phyloP scores from a whole-genome alignment of 306 rosid genomes.

The Quercus dentata region DNA sequence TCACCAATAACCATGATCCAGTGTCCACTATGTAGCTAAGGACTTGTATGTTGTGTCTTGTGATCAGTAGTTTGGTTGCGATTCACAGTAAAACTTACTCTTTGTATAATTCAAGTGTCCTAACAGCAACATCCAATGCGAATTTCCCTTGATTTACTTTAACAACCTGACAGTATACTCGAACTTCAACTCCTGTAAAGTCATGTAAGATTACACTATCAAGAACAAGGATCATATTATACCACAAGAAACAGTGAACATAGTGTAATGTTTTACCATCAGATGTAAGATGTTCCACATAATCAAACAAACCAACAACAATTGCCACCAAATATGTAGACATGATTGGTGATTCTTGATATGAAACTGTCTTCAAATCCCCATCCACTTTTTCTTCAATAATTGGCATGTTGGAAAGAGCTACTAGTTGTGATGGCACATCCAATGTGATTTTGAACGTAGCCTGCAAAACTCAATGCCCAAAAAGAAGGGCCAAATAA shows the following conservation, averaged over 20 bases:
- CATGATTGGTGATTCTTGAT: slow-evolving; percentile 82
- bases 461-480: slow-evolving; percentile 49
- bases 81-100: slow-evolving; percentile 50
- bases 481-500: neutral
- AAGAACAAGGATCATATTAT: neutral
- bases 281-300: slow-evolving; percentile 76
- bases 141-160: slow-evolving; percentile 83
- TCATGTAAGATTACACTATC: slow-evolving; percentile 46
- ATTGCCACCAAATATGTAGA: slow-evolving; percentile 91
- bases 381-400: slow-evolving; percentile 58
- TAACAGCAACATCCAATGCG: slow-evolving; percentile 81
- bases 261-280: slow-evolving; percentile 55
- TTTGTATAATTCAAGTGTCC: slow-evolving; percentile 66
- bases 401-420: slow-evolving; percentile 93
- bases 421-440: slow-evolving; percentile 68
- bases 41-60: slow-evolving; percentile 4
- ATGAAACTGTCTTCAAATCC: slow-evolving; percentile 60
- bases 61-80: neutral
- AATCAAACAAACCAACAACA: slow-evolving; percentile 89
- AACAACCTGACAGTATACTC: slow-evolving; percentile 89
- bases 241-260: slow-evolving; percentile 2
- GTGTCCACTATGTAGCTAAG: neutral
- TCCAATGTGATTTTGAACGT: slow-evolving; percentile 77
- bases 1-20: neutral
- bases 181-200: slow-evolving; percentile 79